Conservation (phyloP, 768 basidiomycete genomes). For the Suillus subaureus region DNA sequence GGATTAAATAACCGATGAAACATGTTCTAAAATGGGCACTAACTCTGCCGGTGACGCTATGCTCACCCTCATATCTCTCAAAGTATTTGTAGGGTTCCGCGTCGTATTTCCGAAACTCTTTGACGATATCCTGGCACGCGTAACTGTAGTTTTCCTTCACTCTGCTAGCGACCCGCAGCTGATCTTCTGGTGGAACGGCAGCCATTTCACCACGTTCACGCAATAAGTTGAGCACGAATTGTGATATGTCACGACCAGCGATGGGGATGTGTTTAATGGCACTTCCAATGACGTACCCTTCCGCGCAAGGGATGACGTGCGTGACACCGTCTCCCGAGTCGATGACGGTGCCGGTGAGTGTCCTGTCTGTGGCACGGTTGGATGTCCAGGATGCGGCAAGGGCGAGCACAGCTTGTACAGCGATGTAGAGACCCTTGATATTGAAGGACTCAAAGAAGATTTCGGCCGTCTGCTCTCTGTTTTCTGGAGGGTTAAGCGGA, state of each 20-base stretch:
- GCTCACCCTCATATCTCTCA: slow-evolving; percentile 90
- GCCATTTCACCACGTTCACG: slow-evolving; percentile 93
- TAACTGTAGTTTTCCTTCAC: slow-evolving; percentile 99
- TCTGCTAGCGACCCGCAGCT: slow-evolving; percentile 85
- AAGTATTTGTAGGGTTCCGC: slow-evolving; percentile 95
- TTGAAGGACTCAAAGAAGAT: slow-evolving; percentile 99
- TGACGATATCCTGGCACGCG: slow-evolving; percentile 98
- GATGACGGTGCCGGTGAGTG: slow-evolving; percentile 95
- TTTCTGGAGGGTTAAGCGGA: slow-evolving; percentile 96
- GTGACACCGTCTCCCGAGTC: slow-evolving; percentile 99
- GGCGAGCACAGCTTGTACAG: slow-evolving; percentile 97
- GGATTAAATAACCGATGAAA: neutral
- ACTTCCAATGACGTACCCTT: slow-evolving; percentile 98
- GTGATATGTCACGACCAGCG: slow-evolving; percentile 95
- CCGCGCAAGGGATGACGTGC: slow-evolving; percentile 94
- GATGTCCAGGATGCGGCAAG: slow-evolving; percentile 98
- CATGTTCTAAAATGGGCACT: slow-evolving; percentile 23
- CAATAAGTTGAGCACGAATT: slow-evolving; percentile 94
- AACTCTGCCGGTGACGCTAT: slow-evolving; percentile 90
- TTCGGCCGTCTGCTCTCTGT: slow-evolving; percentile 97
- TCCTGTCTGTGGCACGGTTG: slow-evolving; percentile 85
- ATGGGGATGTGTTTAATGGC: slow-evolving; percentile 99
- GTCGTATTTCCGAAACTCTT: slow-evolving; percentile 98
- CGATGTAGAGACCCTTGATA: slow-evolving; percentile 97
- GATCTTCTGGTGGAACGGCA: slow-evolving; percentile 93